Evolutionary conservation across 257 asterid species (phyloP).

Genomic region (Lavandula angustifolia): DNA sequence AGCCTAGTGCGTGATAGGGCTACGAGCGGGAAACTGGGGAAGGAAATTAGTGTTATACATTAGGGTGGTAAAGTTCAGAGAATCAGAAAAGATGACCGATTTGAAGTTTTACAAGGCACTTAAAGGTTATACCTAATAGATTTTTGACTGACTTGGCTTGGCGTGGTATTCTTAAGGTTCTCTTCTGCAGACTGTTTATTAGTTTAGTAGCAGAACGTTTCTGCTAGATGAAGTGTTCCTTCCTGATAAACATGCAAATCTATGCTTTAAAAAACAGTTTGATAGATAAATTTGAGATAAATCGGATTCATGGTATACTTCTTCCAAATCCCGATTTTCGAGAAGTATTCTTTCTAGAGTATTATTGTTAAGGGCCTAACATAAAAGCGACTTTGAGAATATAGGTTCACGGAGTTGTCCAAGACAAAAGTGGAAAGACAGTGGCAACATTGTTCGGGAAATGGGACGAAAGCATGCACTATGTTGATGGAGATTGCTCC

Average conservation of each 20-base stretch:
- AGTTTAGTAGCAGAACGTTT: background rate
- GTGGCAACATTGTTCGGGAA: slow-evolving; percentile 85
- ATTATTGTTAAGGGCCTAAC: slow-evolving; percentile 4
- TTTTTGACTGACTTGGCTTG: background rate
- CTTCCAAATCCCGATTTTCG: too few species aligned
- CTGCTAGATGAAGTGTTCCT: slow-evolving; percentile 1
- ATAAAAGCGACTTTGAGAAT: slow-evolving; percentile 30
- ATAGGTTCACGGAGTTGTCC: slow-evolving; percentile 94
- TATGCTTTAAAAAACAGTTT: too few species aligned
- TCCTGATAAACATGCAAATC: too few species aligned
- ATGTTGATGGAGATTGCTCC: slow-evolving; percentile 67
- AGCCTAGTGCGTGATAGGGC: too few species aligned
- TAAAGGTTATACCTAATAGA: background rate
- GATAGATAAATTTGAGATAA: too few species aligned
- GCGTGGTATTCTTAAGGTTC: background rate
- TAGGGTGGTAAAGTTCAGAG: too few species aligned
- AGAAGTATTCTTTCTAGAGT: slow-evolving; percentile 13
- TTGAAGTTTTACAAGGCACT: too few species aligned
- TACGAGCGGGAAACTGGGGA: too few species aligned
- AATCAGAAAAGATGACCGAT: too few species aligned
- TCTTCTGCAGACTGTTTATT: background rate
- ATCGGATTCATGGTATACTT: too few species aligned
- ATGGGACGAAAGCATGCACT: slow-evolving; percentile 97
- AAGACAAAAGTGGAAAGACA: slow-evolving; percentile 78
- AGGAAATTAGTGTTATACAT: too few species aligned